Evolutionary conservation across 78 protist species (phyloP).

Genomic region (Dictyostelium firmibasis): DNA sequence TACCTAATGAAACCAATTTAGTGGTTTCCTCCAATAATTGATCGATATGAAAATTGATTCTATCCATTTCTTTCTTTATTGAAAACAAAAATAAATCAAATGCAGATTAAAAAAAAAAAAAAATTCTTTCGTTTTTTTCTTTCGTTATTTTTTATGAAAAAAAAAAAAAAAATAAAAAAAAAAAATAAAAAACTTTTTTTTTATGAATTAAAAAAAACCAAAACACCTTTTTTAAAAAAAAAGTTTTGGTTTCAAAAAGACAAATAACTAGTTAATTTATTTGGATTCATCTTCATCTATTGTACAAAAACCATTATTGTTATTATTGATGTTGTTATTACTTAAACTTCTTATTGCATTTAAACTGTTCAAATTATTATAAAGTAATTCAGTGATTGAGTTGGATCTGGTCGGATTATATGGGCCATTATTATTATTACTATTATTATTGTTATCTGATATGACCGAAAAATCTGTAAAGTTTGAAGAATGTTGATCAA

Average conservation of each 20-base stretch:
- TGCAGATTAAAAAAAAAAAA: not conserved
- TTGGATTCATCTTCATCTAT: not conserved
- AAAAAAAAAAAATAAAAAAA: not conserved
- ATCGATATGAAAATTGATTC: constrained; percentile 36
- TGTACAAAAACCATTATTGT: not conserved
- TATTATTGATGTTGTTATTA: not conserved
- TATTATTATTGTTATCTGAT: not conserved
- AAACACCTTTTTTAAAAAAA: no score
- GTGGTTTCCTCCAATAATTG: constrained; percentile 35
- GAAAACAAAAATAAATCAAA: not conserved
- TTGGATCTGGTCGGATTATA: not conserved
- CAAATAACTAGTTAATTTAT: not conserved
- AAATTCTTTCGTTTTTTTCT: not conserved
- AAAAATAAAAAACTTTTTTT: not conserved
- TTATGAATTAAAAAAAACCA: not conserved
- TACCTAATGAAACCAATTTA: constrained; percentile 17
- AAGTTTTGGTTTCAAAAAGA: no score
- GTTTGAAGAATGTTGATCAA: not conserved
- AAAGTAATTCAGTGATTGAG: not conserved
- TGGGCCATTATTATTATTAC: not conserved
- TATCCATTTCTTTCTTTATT: constrained; percentile 31
- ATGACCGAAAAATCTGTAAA: not conserved
- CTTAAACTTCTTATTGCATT: not conserved
- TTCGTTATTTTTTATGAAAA: not conserved
- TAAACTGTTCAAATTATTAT: not conserved